phyloP scores from a whole-genome alignment of 1,284 basidiomycete genomes.

The Tilletiopsis washingtonensis region DNA sequence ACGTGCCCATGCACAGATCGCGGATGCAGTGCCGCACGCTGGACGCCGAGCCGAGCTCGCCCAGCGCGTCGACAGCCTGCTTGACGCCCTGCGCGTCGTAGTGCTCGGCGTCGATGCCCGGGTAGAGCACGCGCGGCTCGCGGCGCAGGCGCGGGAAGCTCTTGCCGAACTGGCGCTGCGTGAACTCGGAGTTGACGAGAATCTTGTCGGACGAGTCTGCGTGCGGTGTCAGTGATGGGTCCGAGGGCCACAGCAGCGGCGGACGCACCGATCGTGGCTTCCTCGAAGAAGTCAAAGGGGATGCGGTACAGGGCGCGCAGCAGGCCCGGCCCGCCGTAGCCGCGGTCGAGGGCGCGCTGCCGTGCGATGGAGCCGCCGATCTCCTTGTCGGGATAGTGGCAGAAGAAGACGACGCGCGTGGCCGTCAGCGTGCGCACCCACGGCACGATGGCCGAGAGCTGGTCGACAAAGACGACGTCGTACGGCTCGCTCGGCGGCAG shows the following conservation, averaged over 20 bases:
- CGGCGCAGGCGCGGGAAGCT: conserved; percentile 65
- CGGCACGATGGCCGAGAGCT: conserved; percentile 83
- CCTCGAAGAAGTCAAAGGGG: conserved; percentile 85
- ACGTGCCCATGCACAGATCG: conserved; percentile 1
- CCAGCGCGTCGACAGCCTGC: background rate
- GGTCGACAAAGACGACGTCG: conserved; percentile 90
- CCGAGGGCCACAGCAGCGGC: too few relatives aligned
- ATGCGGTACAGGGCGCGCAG: conserved; percentile 57
- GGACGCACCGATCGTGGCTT: conserved; percentile 71
- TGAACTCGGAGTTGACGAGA: conserved; percentile 86
- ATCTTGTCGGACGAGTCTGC: conserved; percentile 66
- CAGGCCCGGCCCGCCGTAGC: conserved; percentile 22
- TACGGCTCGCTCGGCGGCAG: conserved; percentile 46
- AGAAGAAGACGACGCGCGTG: conserved; percentile 86
- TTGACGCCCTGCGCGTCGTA: background rate
- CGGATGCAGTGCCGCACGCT: background rate
- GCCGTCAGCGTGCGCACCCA: conserved; percentile 62
- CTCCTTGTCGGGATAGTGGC: conserved; percentile 79
- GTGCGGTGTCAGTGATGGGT: too few relatives aligned
- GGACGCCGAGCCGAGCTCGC: background rate
- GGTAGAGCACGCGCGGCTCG: conserved; percentile 73
- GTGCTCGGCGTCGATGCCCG: conserved; percentile 59
- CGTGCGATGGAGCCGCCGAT: conserved; percentile 55
- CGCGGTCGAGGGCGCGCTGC: conserved; percentile 43
- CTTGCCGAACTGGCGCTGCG: conserved; percentile 57